These are phyloP conservation scores for Suillus brevipes DNA, from an alignment of 768 basidiomycete genomes.

Conservation along the genomic window DNA sequence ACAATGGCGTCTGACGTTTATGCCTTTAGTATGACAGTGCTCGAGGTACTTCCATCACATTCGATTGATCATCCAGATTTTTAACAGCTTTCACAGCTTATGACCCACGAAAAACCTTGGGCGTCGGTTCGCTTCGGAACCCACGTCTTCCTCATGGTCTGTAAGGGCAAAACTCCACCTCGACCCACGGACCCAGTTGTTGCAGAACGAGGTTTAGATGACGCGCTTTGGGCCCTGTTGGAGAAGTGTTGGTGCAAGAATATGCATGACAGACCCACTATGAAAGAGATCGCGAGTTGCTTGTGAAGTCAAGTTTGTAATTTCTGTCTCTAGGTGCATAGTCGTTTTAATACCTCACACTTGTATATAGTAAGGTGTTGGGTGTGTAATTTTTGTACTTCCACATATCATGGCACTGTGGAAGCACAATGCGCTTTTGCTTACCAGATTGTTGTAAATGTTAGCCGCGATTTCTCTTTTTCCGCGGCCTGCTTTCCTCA, in stretches of 20 bases:
- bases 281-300: constrained; percentile 32
- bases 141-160: constrained; percentile 47
- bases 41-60: constrained; percentile 42
- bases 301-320: not conserved
- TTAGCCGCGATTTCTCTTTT: constrained; percentile 19
- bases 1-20: constrained; percentile 54
- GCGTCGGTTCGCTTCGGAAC: constrained; percentile 48
- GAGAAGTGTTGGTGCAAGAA: constrained; percentile 42
- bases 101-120: constrained; percentile 57
- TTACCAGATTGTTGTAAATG: not conserved
- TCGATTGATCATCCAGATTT: not conserved
- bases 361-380: not conserved
- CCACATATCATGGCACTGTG: not conserved
- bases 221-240: constrained; percentile 47
- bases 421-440: too few relatives aligned
- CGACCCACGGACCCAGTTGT: constrained; percentile 39
- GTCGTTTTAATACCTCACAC: not conserved
- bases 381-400: not conserved
- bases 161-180: constrained; percentile 41
- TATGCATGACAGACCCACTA: constrained; percentile 39
- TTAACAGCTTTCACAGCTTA: constrained; percentile 33
- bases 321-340: not conserved
- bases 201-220: constrained; percentile 43
- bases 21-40: constrained; percentile 55
- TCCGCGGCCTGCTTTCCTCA: constrained; percentile 7